Conservation (phyloP, 2,329 filamentous ascomycete species). For the Knufia petricola region DNA sequence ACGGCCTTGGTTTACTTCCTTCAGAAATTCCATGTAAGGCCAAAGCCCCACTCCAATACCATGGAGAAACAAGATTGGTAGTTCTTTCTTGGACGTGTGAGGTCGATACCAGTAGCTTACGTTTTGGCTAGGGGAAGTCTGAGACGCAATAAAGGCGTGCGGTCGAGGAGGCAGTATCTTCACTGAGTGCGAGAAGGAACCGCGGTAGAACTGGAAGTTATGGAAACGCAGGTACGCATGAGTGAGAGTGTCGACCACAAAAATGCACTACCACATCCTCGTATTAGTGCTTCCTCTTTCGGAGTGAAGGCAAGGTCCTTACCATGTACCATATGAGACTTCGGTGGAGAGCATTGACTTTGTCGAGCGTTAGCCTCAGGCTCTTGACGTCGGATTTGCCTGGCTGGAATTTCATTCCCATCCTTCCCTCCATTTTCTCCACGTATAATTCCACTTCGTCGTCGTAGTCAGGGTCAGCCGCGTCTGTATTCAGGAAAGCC, state of each 20-base stretch:
- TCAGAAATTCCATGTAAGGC: background rate
- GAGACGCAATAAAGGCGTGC: too few relatives aligned
- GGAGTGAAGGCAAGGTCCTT: too few relatives aligned
- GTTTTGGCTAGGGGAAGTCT: background rate
- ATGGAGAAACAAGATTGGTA: slow-evolving; percentile 58
- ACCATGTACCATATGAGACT: slow-evolving; percentile 57
- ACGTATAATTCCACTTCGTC: slow-evolving; percentile 49
- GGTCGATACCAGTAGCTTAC: slow-evolving; percentile 53
- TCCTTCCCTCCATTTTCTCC: slow-evolving; percentile 42
- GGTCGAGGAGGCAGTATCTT: too few relatives aligned
- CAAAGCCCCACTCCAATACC: slow-evolving; percentile 56
- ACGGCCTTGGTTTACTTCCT: slow-evolving; percentile 18
- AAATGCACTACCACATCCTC: slow-evolving; percentile 34
- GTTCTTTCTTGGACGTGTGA: slow-evolving; percentile 45
- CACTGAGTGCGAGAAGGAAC: too few relatives aligned
- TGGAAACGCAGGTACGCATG: too few relatives aligned
- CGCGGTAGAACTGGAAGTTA: too few relatives aligned
- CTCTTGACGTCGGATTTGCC: slow-evolving; percentile 49
- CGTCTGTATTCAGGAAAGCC: slow-evolving; percentile 50
- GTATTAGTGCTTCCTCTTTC: too few relatives aligned
- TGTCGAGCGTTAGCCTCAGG: slow-evolving; percentile 58
- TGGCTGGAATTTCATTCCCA: slow-evolving; percentile 42
- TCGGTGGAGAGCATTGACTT: slow-evolving; percentile 50
- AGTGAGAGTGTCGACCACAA: slow-evolving; percentile 31
- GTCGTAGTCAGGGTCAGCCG: slow-evolving; percentile 31